These are phyloP conservation scores for Candida sphagnicola DNA, from an alignment of 805 yeast genomes.

Conservation along the genomic window DNA sequence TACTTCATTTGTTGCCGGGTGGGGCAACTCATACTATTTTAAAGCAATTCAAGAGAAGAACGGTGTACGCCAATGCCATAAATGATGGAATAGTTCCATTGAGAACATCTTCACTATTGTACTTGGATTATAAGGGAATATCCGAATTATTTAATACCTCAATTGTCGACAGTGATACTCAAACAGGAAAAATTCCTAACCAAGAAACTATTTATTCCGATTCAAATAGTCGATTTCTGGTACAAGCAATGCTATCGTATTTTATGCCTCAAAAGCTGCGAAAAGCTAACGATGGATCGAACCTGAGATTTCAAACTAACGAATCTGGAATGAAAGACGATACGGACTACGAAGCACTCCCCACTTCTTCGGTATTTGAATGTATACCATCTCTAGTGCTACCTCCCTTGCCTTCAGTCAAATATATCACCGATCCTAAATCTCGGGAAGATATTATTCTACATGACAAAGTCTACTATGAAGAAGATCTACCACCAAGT, in stretches of 20 bases:
- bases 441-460: conserved; percentile 63
- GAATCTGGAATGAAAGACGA: conserved; percentile 16
- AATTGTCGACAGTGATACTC: conserved; percentile 11
- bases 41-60: conserved; percentile 61
- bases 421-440: conserved; percentile 65
- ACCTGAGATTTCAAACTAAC: conserved; percentile 15
- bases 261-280: conserved; percentile 40
- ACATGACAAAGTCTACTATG: conserved; percentile 76
- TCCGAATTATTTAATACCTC: conserved; percentile 16
- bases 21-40: conserved; percentile 67
- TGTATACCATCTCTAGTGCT: conserved; percentile 73
- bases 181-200: conserved; percentile 16
- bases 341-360: conserved; percentile 32
- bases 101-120: conserved; percentile 81
- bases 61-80: conserved; percentile 83
- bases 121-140: conserved; percentile 77
- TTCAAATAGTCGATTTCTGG: conserved; percentile 12
- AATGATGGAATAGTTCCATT: conserved; percentile 96
- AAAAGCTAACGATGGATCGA: conserved; percentile 9
- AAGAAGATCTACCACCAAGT: conserved; percentile 61
- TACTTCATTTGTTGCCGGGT: conserved; percentile 71
- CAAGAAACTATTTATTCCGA: conserved; percentile 9
- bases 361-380: conserved; percentile 71
- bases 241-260: conserved; percentile 36
- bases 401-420: conserved; percentile 74